phyloP scores from a whole-genome alignment of 306 rosid genomes.

The Cicer arietinum region DNA sequence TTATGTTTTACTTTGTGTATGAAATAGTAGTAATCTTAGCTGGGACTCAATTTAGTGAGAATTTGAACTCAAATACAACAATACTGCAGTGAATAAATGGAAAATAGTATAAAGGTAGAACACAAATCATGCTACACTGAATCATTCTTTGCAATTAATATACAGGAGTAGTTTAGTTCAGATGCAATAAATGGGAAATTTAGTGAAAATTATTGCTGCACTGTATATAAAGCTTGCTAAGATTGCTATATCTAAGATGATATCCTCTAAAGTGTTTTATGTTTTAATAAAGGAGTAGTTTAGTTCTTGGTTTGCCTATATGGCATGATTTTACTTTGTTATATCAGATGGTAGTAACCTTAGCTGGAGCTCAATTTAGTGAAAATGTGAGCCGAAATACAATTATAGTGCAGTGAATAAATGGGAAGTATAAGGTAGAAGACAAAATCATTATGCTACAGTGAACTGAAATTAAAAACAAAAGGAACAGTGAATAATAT shows the following conservation, averaged over 20 bases:
- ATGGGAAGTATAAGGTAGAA: background rate
- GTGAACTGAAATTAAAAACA: background rate
- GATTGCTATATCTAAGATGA: constrained; percentile 72
- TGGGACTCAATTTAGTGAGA: background rate
- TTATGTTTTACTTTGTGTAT: constrained; percentile 36
- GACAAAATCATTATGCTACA: background rate
- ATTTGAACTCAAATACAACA: background rate
- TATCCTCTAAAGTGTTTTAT: constrained; percentile 81
- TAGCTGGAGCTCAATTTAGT: background rate
- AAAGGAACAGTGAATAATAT: background rate
- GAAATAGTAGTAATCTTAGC: constrained; percentile 1
- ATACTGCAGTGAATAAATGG: background rate
- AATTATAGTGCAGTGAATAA: background rate
- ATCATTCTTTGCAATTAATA: background rate
- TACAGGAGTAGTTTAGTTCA: too few relatives aligned
- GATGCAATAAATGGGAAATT: too few relatives aligned
- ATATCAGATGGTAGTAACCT: constrained; percentile 10
- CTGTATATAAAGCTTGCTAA: constrained; percentile 54
- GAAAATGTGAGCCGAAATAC: constrained; percentile 4
- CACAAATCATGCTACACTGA: background rate
- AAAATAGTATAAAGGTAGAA: background rate
- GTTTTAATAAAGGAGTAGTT: constrained; percentile 9
- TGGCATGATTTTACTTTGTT: constrained; percentile 33
- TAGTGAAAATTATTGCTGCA: too few relatives aligned
- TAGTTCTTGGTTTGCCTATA: constrained; percentile 7